phyloP scores from a whole-genome alignment of 73 alveolate species.

The Paramecium caudatum region DNA sequence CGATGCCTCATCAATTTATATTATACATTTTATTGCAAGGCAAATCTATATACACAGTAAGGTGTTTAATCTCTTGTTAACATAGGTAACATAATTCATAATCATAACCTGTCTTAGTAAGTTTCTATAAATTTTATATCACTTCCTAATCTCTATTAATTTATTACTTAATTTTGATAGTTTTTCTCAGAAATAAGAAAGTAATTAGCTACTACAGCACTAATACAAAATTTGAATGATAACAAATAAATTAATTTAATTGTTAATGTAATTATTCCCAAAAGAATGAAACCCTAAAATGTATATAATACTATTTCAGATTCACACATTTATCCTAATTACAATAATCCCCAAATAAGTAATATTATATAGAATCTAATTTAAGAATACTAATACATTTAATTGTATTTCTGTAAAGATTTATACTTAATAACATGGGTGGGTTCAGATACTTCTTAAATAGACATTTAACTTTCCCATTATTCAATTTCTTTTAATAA shows the following conservation, averaged over 20 bases:
- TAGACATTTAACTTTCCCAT: slow-evolving; percentile 48
- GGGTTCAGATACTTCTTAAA: background rate
- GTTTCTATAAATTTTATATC: background rate
- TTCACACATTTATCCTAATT: background rate
- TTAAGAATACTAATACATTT: background rate
- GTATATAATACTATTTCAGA: background rate
- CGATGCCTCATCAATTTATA: background rate
- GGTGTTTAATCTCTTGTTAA: background rate
- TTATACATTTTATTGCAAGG: slow-evolving; percentile 38
- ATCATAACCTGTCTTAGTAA: background rate
- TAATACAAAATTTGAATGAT: background rate
- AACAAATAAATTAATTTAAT: background rate
- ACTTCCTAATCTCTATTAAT: background rate
- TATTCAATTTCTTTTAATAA: slow-evolving; percentile 40
- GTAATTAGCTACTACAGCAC: background rate
- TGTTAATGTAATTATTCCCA: slow-evolving; percentile 36
- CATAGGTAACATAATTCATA: slow-evolving; percentile 6
- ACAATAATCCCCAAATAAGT: slow-evolving; percentile 15
- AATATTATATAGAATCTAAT: slow-evolving; percentile 20
- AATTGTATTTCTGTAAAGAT: background rate
- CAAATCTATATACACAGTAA: background rate
- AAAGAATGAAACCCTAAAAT: background rate
- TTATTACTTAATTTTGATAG: background rate
- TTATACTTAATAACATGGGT: slow-evolving; percentile 1
- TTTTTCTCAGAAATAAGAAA: background rate